Evolutionary conservation across 352 stramenopile genomes (phyloP), one percentile per base, ranked within the genome.

Genomic region (Pythium aristosporum): DNA sequence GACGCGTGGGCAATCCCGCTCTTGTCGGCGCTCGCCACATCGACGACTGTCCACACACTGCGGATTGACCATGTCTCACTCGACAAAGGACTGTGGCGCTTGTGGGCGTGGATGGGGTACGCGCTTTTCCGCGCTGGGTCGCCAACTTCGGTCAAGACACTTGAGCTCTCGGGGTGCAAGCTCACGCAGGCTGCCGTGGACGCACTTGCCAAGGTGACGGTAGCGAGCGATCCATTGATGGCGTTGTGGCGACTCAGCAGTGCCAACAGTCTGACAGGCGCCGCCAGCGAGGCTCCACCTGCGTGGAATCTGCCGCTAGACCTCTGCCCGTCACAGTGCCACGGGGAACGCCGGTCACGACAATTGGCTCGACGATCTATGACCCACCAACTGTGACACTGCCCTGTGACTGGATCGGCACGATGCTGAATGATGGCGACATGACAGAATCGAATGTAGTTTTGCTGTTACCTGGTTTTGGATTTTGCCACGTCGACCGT

Each of bases 401-500:
- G 28, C 55, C 55, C 10, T 47, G 47, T 20, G 43, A 54, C 11
- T 62, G 55, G 55, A 47, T 9, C 7, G 55, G 55, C 15, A 54
- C n/a, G 2, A 28, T 54, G 5, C 16, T 62, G 8, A 9, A 39
- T n/a, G 18, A 5, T 9, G 55, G 36, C 12, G 55, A 46, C 28
- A n/a, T 28, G 25, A 28, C 32, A 7, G 25, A 18, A 4, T 52
- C 55, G 10, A 62, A 30, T 39, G 55, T 47, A 6, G 55, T 54
- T 18, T 32, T 62, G n/a, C 20, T 62, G 11, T n/a, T 62, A n/a
- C 43, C 55, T 47, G 55, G 55, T 11, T 62, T 62, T 20, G 55
- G 55, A 5, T 39, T 62, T 12, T 62, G 43, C 16, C 55, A 43
- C 23, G 43, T 62, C 1, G 43, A 62, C 21, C 55, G 55, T 21